Evolutionary conservation across 345 rosid genomes (phyloP).

Genomic region (Kernera saxatilis): DNA sequence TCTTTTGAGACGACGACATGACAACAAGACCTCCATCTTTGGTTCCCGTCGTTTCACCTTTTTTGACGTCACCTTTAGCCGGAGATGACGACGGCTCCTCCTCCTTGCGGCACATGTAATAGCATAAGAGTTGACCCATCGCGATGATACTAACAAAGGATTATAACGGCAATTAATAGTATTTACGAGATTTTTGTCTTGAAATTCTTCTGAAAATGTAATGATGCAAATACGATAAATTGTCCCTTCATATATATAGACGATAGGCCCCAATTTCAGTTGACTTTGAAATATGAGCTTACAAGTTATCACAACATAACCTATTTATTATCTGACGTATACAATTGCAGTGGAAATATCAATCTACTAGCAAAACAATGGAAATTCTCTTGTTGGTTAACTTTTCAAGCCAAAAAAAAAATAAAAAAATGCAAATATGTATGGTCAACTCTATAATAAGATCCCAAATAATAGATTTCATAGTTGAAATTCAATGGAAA

Average conservation of each 20-base stretch:
- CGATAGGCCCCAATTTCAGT: too few species aligned
- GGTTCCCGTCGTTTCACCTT: not conserved
- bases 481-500: not conserved
- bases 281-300: not conserved
- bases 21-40: conserved; percentile 24
- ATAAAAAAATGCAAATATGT: not conserved
- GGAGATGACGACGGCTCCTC: not conserved
- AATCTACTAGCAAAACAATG: not conserved
- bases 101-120: not conserved
- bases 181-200: too few species aligned
- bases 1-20: conserved; percentile 4
- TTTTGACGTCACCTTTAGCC: not conserved
- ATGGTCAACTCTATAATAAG: not conserved
- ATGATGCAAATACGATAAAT: too few species aligned
- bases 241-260: not conserved
- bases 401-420: not conserved
- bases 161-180: not conserved
- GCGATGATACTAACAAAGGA: not conserved
- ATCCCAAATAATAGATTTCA: not conserved
- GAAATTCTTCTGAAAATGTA: too few species aligned
- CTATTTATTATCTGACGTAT: not conserved
- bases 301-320: too few species aligned
- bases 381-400: not conserved
- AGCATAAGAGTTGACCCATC: not conserved
- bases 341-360: not conserved